A percentile compares a stretch with the other conserved stretches of the same genome.
Evolutionary conservation across 257 asterid genomes (phyloP).

Genomic region (Scutellaria minor): DNA sequence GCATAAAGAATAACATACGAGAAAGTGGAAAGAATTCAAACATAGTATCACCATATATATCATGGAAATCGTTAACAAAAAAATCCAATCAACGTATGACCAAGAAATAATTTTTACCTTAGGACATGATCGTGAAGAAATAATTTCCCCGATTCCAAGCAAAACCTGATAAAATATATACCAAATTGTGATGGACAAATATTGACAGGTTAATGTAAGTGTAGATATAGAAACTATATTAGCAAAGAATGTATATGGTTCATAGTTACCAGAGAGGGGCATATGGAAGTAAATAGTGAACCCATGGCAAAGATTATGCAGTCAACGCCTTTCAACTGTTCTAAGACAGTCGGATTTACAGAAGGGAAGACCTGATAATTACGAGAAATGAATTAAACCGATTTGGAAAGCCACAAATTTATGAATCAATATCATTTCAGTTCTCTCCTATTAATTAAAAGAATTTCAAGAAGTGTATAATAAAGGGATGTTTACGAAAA

Average conservation of each 20-base stretch:
- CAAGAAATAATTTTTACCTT: slow-evolving; percentile 53
- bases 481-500: not conserved
- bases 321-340: slow-evolving; percentile 71
- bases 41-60: not conserved
- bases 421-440: not conserved
- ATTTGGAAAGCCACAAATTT: not conserved
- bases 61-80: too few relatives aligned
- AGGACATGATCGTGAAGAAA: slow-evolving; percentile 77
- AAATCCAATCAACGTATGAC: too few relatives aligned
- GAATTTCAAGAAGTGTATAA: slow-evolving; percentile 3
- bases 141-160: slow-evolving; percentile 83
- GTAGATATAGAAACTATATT: not conserved
- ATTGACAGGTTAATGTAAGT: not conserved
- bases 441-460: not conserved
- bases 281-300: slow-evolving; percentile 87
- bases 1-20: slow-evolving; percentile 13
- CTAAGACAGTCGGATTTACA: slow-evolving; percentile 75
- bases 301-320: slow-evolving; percentile 95
- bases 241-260: slow-evolving; percentile 4
- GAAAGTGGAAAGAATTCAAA: not conserved
- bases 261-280: slow-evolving; percentile 90
- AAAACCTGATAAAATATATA: slow-evolving; percentile 62
- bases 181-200: not conserved
- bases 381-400: too few relatives aligned
- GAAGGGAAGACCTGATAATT: slow-evolving; percentile 76